These are phyloP conservation scores for Pelargonium australe DNA, from an alignment of 441 rosid genomes.

Conservation along the genomic window DNA sequence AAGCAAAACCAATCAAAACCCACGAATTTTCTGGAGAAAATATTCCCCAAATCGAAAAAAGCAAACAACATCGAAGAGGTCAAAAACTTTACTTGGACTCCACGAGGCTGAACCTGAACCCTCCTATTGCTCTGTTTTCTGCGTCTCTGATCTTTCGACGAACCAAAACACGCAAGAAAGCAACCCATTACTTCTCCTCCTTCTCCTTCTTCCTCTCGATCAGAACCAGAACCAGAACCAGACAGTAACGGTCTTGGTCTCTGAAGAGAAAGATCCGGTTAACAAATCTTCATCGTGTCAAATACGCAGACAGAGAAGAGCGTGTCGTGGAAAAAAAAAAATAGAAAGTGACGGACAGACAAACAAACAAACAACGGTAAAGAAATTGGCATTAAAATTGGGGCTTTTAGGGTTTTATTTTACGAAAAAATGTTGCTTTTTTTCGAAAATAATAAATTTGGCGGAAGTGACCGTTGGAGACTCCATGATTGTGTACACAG, in stretches of 20 bases:
- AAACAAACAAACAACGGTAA: background rate
- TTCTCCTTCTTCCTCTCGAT: slow-evolving; percentile 1
- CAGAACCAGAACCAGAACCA: background rate
- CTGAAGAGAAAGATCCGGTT: background rate
- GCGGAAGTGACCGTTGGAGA: slow-evolving; percentile 3
- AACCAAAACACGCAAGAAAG: slow-evolving; percentile 23
- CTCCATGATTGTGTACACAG: too few species aligned
- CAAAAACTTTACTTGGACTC: slow-evolving; percentile 6
- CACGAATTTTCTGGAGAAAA: background rate
- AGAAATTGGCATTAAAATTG: background rate
- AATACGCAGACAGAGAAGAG: background rate
- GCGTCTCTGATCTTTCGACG: slow-evolving; percentile 19
- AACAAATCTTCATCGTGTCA: slow-evolving; percentile 5
- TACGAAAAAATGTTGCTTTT: background rate
- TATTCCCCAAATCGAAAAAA: too few species aligned
- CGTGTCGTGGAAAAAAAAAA: background rate
- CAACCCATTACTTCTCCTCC: slow-evolving; percentile 21
- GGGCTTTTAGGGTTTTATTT: background rate
- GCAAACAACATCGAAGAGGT: background rate
- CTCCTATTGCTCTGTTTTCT: slow-evolving; percentile 13
- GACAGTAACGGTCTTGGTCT: background rate
- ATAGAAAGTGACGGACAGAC: background rate
- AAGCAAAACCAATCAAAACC: background rate
- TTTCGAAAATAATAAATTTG: background rate
- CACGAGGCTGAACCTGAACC: slow-evolving; percentile 13